Base-by-base conservation (phyloP, 1,284 basidiomycete species). In the Pyrrhoderma noxium region DNA sequence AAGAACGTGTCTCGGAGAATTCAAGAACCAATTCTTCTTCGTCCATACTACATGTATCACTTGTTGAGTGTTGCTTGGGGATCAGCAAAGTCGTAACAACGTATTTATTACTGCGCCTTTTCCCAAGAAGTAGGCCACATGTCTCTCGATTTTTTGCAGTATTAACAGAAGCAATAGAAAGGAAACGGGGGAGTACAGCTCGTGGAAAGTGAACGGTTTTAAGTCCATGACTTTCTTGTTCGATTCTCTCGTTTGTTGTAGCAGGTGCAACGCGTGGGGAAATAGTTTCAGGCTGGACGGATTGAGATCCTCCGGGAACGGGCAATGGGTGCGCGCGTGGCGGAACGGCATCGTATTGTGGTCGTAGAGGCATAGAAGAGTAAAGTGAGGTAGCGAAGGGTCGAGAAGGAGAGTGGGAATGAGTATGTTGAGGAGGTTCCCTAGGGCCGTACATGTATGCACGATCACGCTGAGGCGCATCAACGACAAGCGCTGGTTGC, bases 31-130 rank as follows among this genome's bases (percentile, higher is more conserved):
- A 68, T 63, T 93, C 90, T 60, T 94, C 92, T 62, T 87, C 82
- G 52, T 86, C 83, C 81, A 91, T 93, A 43, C 82, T 82, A 67
- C 92, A 94, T 34, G 87, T 90, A 68, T 94, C 88, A 55, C 83
- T 79, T 56, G 89, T 91, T 51, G 87, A 82, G 55, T 81, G 80
- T 63, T 94, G 91, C 64, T 79, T 83, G 11, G 92, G 92, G 21
- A 94, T 80, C 56, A 92, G 65, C 59, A 93, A 64, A 48, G 84
- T 86, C 49, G 85, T 82, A 8, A 93, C 85, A 1, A 77, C 67
- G 59, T 70, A 89, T 61, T 78, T 81, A 58, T 67, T 67, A n/a
- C 78, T 79, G 27, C 69, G 66, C 53, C 72, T 70, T 61, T 67
- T 75, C 11, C 83, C 83, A 7, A 86, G 66, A 40, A 87, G 62